Evolutionary conservation across 1,284 basidiomycete genomes (phyloP).

Genomic region (Rugosomyces carneus): DNA sequence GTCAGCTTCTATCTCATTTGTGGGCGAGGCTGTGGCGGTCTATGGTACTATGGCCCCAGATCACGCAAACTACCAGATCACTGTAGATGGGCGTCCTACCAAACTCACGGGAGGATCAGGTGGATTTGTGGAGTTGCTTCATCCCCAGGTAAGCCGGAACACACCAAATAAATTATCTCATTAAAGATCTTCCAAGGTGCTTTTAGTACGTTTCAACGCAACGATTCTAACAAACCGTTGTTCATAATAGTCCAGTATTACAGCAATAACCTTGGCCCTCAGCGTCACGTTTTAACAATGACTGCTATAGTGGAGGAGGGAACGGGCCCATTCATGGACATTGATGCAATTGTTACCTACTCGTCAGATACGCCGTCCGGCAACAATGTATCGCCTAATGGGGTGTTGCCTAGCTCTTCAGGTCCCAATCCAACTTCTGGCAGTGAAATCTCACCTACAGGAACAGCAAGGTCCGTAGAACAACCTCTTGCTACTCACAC

Average conservation of each 20-base stretch:
- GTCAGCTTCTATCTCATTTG: constrained; percentile 37
- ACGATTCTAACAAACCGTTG: constrained; percentile 22
- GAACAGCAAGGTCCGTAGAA: constrained; percentile 3
- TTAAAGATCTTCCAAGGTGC: constrained; percentile 25
- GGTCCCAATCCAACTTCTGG: not conserved
- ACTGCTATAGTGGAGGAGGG: constrained; percentile 23
- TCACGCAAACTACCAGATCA: constrained; percentile 40
- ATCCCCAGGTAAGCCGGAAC: constrained; percentile 28
- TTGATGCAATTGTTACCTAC: constrained; percentile 39
- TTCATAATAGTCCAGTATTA: constrained; percentile 32
- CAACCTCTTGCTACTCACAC: constrained; percentile 1
- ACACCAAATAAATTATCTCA: not conserved
- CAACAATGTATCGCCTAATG: not conserved
- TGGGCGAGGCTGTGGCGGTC: constrained; percentile 43
- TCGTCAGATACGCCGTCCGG: constrained; percentile 15
- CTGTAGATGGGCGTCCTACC: constrained; percentile 34
- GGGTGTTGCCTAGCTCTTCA: not conserved
- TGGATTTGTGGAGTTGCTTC: constrained; percentile 27
- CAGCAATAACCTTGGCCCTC: constrained; percentile 28
- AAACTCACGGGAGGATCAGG: constrained; percentile 30
- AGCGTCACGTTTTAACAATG: constrained; percentile 29
- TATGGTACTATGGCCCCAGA: constrained; percentile 46
- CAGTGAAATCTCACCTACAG: constrained; percentile 1
- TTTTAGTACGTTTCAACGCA: constrained; percentile 32
- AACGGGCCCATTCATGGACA: constrained; percentile 32